phyloP scores from a whole-genome alignment of 305 asterid genomes.

The Ajuga reptans region DNA sequence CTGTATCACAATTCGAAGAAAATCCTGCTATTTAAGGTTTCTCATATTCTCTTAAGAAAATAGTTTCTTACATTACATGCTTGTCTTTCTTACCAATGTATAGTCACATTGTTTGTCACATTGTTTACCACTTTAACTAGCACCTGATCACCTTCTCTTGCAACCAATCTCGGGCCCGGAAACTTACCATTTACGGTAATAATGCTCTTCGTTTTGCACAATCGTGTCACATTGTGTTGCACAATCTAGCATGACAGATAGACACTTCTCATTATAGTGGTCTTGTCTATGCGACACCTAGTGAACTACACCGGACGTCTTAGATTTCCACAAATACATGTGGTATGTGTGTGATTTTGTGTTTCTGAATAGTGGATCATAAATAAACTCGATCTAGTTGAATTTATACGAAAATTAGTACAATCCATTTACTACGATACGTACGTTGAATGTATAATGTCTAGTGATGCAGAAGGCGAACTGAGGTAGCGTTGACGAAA shows the following conservation, averaged over 20 bases:
- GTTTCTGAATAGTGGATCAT: background rate
- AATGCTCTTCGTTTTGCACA: constrained; percentile 51
- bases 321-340: background rate
- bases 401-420: background rate
- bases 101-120: constrained; percentile 39
- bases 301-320: background rate
- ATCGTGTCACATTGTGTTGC: constrained; percentile 45
- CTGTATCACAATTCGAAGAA: constrained; percentile 22
- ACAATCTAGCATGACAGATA: constrained; percentile 32
- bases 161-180: constrained; percentile 52
- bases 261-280: background rate
- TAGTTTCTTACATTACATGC: background rate
- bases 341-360: background rate
- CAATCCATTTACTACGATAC: background rate
- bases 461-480: constrained; percentile 34
- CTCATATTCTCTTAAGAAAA: background rate
- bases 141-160: constrained; percentile 53
- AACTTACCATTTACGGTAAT: constrained; percentile 43
- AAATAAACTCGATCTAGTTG: background rate
- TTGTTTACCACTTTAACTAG: constrained; percentile 43
- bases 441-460: constrained; percentile 54
- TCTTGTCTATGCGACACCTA: background rate
- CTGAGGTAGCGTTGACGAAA: constrained; percentile 32
- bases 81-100: constrained; percentile 46
- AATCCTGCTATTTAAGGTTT: background rate